Evolutionary conservation across 768 basidiomycete genomes (phyloP).

Genomic region (Pisolithus microcarpus): DNA sequence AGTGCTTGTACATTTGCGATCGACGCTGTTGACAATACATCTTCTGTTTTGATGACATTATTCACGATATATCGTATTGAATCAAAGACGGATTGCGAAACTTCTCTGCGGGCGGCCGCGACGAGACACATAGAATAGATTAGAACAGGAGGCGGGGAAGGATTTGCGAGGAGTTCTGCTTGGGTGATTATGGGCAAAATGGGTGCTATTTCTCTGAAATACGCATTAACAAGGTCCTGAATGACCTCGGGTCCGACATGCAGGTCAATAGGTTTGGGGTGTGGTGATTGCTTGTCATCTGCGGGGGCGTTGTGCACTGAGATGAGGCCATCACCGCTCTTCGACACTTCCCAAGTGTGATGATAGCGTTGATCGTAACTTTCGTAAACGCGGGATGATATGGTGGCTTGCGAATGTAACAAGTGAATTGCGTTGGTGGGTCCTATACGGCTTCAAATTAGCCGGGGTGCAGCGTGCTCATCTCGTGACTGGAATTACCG

Average conservation of each 20-base stretch:
- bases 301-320: conserved; percentile 58
- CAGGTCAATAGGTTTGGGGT: conserved; percentile 60
- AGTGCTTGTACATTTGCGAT: conserved; percentile 85
- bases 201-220: conserved; percentile 86
- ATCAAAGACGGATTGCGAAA: conserved; percentile 83
- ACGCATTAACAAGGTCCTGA: conserved; percentile 81
- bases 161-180: conserved; percentile 74
- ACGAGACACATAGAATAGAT: conserved; percentile 94
- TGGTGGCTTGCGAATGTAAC: conserved; percentile 81
- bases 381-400: conserved; percentile 82
- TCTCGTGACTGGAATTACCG: conserved; percentile 36
- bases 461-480: conserved; percentile 3
- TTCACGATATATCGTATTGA: conserved; percentile 85
- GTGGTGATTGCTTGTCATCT: conserved; percentile 47
- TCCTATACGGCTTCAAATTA: conserved; percentile 37
- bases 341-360: conserved; percentile 80
- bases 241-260: conserved; percentile 73
- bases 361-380: conserved; percentile 83
- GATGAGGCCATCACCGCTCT: conserved; percentile 83
- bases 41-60: conserved; percentile 78
- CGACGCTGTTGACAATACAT: conserved; percentile 81
- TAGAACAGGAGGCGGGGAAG: conserved; percentile 70
- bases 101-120: conserved; percentile 77
- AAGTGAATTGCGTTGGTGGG: conserved; percentile 84
- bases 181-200: conserved; percentile 84